A percentile compares a stretch with the other conserved stretches of the same genome.
Evolutionary conservation across 495 filamentous ascomycete species (phyloP).

Genomic region (Sabuloglossum arenarium): DNA sequence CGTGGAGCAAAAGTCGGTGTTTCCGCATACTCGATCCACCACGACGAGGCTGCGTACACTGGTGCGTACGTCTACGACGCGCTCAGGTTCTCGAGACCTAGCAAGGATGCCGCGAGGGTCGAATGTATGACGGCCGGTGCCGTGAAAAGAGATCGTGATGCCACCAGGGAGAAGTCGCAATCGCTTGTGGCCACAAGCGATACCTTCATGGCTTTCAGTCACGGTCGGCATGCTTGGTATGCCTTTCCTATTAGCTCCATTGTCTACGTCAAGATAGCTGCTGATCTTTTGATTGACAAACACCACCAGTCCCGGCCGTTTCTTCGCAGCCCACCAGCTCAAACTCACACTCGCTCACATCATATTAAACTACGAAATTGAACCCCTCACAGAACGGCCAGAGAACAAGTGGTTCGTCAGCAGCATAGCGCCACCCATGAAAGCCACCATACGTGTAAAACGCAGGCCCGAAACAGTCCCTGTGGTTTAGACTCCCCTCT

Average conservation of each 20-base stretch:
- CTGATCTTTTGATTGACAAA: neutral
- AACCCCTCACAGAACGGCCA: constrained; percentile 14
- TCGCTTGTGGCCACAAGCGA: constrained; percentile 17
- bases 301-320: constrained; percentile 16
- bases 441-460: no score
- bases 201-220: constrained; percentile 19
- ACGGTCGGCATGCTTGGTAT: constrained; percentile 22
- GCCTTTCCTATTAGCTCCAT: neutral
- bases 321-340: constrained; percentile 22
- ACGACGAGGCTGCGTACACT: constrained; percentile 19
- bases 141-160: neutral
- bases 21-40: constrained; percentile 18
- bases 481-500: no score
- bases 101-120: constrained; percentile 1
- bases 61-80: constrained; percentile 17
- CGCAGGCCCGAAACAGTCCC: no score
- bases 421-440: constrained; percentile 17
- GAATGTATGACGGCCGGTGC: neutral
- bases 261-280: no score
- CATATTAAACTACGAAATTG: constrained; percentile 20
- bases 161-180: neutral
- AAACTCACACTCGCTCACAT: constrained; percentile 23
- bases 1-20: constrained; percentile 20
- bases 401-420: constrained; percentile 14
- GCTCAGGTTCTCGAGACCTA: constrained; percentile 16